Base-by-base conservation (phyloP, 306 rosid genomes). In the Quercus berberidifolia region DNA sequence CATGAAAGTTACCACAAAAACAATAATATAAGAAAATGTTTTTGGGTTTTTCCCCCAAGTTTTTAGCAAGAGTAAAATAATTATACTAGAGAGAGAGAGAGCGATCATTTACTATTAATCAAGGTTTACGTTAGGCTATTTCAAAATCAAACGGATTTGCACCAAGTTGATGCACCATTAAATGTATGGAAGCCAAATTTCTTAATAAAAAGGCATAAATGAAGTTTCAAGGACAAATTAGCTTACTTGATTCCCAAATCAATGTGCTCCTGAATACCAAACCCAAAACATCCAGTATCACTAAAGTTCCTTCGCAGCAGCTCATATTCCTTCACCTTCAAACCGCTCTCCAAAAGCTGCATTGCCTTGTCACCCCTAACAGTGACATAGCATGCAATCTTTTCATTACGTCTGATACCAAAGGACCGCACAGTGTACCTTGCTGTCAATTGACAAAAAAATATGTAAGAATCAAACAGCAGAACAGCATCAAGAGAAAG, bases 341-440 rank as follows among this genome's bases (percentile, higher is more conserved):
- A 81, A 3, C 98, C 98, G 80, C 94, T 91, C 80, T 93, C 98
- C 88, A 91, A 82, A 25, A 91, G 97, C 59, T 91, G 94, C 92
- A 91, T 91, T 1, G 98, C 98, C 86, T 93, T 93, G 17, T 93
- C 98, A 18, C 97, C 97, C 82, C 94, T 88, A 6, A 90, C 97
- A 74, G 94, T 93, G 33, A 93, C 98, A 74, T 93, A 86, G 89
- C 98, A 93, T 0, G 97, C 98, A 82, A 93, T 93, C 88, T 93
- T 93, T 64, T 93, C 98, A 79, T 93, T 93, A 71, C 93, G 83
- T 64, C 97, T 88, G 60, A 93, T 93, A 9, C 97, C 98, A 64
- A 91, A 93, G 21, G 94, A 89, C 7, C 97, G 75, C 2, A 93
- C 94, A 75, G 97, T 93, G 87, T 91, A 93, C 81, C 94, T 84